phyloP scores from a whole-genome alignment of 2,329 filamentous ascomycete genomes.

The Didymella segeticola region DNA sequence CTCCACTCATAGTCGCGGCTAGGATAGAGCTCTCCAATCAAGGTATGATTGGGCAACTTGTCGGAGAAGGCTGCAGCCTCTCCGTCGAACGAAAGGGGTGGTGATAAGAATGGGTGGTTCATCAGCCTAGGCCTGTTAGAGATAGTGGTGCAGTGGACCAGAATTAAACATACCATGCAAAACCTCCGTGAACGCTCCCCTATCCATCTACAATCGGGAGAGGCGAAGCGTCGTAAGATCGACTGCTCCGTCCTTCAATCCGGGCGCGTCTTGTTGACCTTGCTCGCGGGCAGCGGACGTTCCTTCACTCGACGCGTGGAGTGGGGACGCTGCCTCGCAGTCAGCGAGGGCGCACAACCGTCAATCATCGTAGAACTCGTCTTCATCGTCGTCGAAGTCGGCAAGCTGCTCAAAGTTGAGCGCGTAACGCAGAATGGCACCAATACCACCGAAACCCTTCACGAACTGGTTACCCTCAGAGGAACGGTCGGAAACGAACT shows the following conservation, averaged over 20 bases:
- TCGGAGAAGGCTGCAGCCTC: conserved; percentile 37
- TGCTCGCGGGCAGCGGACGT: conserved; percentile 57
- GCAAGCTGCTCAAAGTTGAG: conserved; percentile 99
- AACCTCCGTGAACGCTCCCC: conserved; percentile 45
- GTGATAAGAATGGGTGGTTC: conserved; percentile 47
- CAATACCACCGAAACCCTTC: conserved; percentile 98
- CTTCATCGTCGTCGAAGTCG: conserved; percentile 79
- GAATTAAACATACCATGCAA: conserved; percentile 40
- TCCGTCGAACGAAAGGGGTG: conserved; percentile 46
- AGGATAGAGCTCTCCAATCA: conserved; percentile 27
- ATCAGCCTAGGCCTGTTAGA: conserved; percentile 34
- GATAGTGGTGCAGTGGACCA: not conserved
- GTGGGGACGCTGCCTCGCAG: conserved; percentile 83
- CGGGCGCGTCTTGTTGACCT: conserved; percentile 44
- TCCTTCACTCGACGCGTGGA: conserved; percentile 60
- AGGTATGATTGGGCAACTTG: conserved; percentile 22
- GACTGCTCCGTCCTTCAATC: conserved; percentile 38
- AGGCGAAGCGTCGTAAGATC: conserved; percentile 46
- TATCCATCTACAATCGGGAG: conserved; percentile 49
- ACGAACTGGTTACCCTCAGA: conserved; percentile 99
- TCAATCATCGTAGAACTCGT: conserved; percentile 95
- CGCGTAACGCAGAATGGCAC: conserved; percentile 97
- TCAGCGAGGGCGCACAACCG: conserved; percentile 84
- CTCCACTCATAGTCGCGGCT: conserved; percentile 21
- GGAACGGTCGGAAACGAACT: conserved; percentile 97